Conservation (phyloP, 805 yeast species). For the Saturnispora serradocipensis region DNA sequence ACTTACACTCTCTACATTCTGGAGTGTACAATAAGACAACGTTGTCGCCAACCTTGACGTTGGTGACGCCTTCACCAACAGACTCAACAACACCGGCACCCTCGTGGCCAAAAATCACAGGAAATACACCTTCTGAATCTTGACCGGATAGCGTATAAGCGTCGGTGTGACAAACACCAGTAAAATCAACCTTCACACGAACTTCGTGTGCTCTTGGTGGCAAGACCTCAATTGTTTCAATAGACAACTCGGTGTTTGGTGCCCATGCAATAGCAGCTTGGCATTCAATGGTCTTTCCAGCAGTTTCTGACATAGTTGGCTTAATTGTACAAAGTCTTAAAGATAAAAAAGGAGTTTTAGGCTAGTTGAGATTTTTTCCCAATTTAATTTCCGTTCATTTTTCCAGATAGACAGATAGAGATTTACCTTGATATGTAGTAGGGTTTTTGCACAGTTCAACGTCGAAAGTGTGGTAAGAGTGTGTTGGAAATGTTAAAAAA, state of each 20-base stretch:
- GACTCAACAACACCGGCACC: constrained; percentile 97
- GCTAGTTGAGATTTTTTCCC: not conserved
- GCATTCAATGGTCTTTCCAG: constrained; percentile 51
- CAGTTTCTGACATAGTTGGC: not conserved
- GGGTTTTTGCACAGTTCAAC: not conserved
- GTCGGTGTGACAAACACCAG: constrained; percentile 98
- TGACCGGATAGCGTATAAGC: constrained; percentile 91
- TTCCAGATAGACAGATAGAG: not conserved
- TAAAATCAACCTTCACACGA: constrained; percentile 74
- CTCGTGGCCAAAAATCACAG: constrained; percentile 91
- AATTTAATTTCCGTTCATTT: not conserved
- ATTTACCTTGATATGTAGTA: not conserved
- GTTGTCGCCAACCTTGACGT: constrained; percentile 85
- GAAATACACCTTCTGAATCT: constrained; percentile 96
- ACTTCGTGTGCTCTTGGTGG: constrained; percentile 98
- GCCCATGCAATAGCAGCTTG: constrained; percentile 98
- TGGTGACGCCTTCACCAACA: constrained; percentile 88
- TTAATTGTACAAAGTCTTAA: too few relatives aligned
- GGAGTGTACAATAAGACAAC: constrained; percentile 95
- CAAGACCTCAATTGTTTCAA: constrained; percentile 83
- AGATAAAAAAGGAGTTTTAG: not conserved
- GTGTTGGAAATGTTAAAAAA: not conserved
- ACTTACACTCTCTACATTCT: constrained; percentile 91
- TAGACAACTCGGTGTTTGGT: constrained; percentile 62
- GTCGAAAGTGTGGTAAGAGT: not conserved